Evolutionary conservation across 768 basidiomycete species (phyloP), one percentile per base, ranked within the genome.

Genomic region (Boletus rubroflammeus): DNA sequence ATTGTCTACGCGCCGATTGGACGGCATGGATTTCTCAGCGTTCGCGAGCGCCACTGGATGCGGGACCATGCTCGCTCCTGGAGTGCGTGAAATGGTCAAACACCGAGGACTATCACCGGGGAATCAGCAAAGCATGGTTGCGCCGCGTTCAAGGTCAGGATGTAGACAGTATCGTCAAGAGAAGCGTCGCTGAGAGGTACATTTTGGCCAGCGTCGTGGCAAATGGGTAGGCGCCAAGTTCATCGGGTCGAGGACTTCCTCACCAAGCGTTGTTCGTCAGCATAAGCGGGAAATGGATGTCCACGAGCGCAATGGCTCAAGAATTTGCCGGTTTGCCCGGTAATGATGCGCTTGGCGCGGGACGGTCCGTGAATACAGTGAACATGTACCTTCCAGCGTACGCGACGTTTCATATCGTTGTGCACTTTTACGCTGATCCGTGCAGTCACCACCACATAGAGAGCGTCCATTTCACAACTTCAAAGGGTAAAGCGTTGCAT

Each of bases 391-490:
- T 90, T 36, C 85, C 89, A 5, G 76, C 76, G 88, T 88, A 63
- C 50, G 81, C 68, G n/a, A 54, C 28, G 5, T 31, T 51, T 25
- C n/a, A 19, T 45, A 14, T 39, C 6, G 17, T 17, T 13, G 26
- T 54, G 28, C 31, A 5, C 29, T 44, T 6, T 26, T 10, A 35
- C 8, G 17, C 42, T 61, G 40, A 60, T 40, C 31, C 25, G 19
- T 43, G 14, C 38, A 91, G 88, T 35, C 85, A 87, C 51, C 88
- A 90, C 65, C 81, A 86, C 61, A 76, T 91, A 15, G 89, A 92
- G 65, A 87, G 88, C 62, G 69, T 89, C 5, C 86, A 90, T 66
- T 83, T 90, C 60, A 75, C 75, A 5, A 72, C 79, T 0, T 50
- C 74, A 0, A 61, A 69, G 8, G 73, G 77, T 9, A 60, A 62